Evolutionary conservation across 1,284 basidiomycete genomes (phyloP).

Genomic region (Ustilago tritici): DNA sequence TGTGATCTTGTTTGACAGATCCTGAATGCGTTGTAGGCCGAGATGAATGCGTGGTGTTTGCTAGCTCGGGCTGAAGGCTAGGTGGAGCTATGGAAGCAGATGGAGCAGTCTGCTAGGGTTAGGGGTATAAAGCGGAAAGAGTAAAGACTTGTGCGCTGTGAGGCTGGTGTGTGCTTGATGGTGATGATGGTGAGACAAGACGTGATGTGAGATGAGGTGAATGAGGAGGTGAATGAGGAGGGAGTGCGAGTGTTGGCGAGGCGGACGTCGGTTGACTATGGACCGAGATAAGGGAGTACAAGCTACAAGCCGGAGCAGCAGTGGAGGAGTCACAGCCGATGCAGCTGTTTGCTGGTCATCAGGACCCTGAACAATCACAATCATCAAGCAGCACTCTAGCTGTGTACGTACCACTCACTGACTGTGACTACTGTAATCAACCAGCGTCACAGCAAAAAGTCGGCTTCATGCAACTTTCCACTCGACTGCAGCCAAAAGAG

Average conservation of each 20-base stretch:
- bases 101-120: neutral
- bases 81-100: neutral
- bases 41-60: slow-evolving; percentile 1
- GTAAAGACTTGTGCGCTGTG: neutral
- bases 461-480: slow-evolving; percentile 3
- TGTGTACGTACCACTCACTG: neutral
- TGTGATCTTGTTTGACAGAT: slow-evolving; percentile 12
- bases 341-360: slow-evolving; percentile 6
- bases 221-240: neutral
- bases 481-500: slow-evolving; percentile 4
- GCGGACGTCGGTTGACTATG: slow-evolving; percentile 24
- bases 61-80: neutral
- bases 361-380: slow-evolving; percentile 32
- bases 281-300: slow-evolving; percentile 32
- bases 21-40: neutral
- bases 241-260: neutral
- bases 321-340: slow-evolving; percentile 41
- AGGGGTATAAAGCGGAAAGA: neutral
- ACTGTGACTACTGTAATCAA: neutral
- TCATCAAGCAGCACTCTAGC: slow-evolving; percentile 16
- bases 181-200: neutral
- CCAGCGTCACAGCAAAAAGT: slow-evolving; percentile 13
- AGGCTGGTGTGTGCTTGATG: neutral
- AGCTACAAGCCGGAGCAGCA: slow-evolving; percentile 7
- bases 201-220: neutral